Evolutionary conservation across 2,329 filamentous ascomycete genomes (phyloP), one percentile per base, ranked within the genome.

Genomic region (Colletotrichum musae): DNA sequence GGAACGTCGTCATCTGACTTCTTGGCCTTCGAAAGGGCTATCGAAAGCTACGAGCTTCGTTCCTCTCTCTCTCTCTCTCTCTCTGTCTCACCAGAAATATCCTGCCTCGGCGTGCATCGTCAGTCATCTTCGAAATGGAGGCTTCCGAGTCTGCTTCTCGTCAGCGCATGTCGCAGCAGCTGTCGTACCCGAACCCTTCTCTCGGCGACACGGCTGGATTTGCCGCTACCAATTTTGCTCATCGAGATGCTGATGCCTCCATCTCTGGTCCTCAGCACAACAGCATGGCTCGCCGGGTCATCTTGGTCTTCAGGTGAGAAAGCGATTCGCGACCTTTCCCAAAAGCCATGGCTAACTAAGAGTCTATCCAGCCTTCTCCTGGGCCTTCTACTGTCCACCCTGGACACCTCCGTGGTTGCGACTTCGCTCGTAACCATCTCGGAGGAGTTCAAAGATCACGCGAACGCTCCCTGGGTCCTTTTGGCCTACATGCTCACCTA

Each of bases 381-480:
- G 3, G 87, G 87, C 3, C 80, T 89, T 2, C 80, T 89, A 16
- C 87, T 89, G 72, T 88, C 87, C 4, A 88, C 84, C 28, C 80
- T 89, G 47, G 87, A 89, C 69, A 86, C 86, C 1, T 88, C 86
- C 0, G 89, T 89, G 63, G 85, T 89, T 16, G 87, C 87, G 15
- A 89, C 87, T 0, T 87, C 87, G 2, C 80, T 89, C 1, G 81
- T 88, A n/a, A 85, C 85, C 21, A 87, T 89, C 64, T 87, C 87
- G 4, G 78, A 83, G 47, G 84, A 88, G 57, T 78, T 88, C 16
- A 73, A 81, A 9, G 83, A 88, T 71, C 87, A 86, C 71, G 78
- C 83, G 57, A 83, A 87, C 68, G 83, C 84, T 3, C 83, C 86
- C 32, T 89, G 87, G 87, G 83, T 88, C 41, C 81, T 89, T 4